Evolutionary conservation across 345 rosid genomes (phyloP).

Genomic region (Raphanus sativus): DNA sequence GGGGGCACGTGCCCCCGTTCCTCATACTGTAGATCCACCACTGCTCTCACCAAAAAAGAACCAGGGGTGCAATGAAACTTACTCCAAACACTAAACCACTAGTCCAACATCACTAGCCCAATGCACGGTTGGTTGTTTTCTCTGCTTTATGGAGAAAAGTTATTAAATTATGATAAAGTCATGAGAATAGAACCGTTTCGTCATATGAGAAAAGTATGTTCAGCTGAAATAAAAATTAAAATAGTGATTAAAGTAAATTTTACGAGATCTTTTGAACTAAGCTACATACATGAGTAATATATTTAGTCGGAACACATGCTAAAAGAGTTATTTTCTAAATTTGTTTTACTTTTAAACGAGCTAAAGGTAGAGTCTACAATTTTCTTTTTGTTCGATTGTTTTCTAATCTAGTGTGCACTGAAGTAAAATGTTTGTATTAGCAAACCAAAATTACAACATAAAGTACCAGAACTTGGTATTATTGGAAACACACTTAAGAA

Average conservation of each 20-base stretch:
- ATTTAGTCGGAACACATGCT: background rate
- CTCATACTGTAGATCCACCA: no score
- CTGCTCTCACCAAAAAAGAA: no score
- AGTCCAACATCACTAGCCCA: no score
- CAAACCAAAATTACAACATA: background rate
- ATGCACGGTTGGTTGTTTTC: no score
- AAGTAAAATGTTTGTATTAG: background rate
- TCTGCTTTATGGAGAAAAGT: background rate
- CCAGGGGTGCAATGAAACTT: no score
- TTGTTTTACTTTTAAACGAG: background rate
- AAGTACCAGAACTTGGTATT: background rate
- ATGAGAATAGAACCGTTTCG: background rate
- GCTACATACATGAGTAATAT: no score
- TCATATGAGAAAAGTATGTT: background rate
- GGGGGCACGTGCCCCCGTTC: no score
- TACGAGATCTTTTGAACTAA: no score
- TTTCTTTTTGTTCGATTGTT: background rate
- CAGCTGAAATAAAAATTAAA: background rate
- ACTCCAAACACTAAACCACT: no score
- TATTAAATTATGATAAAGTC: background rate
- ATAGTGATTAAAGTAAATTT: background rate
- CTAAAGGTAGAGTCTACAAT: background rate
- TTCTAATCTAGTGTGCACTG: background rate
- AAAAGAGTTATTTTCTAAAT: background rate
- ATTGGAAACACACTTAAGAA: background rate